Percentiles rank a stretch among this genome's conserved stretches.
Conservation (phyloP, 208 protist species). For the Novymonas esmeraldas region DNA sequence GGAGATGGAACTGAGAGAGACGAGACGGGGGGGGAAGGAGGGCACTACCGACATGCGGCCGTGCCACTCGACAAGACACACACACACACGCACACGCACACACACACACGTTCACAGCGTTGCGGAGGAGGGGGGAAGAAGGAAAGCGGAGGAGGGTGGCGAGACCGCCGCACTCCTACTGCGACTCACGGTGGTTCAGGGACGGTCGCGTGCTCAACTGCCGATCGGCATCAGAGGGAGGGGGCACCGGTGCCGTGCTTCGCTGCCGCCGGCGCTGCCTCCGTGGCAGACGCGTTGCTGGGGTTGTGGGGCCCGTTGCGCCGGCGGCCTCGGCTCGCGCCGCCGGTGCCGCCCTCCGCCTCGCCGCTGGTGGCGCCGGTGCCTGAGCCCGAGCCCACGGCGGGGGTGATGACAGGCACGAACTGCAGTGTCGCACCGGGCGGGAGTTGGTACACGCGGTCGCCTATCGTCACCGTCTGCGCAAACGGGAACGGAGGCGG, state of each 20-base stretch:
- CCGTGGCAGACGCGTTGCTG: background rate
- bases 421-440: slow-evolving; percentile 59
- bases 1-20: background rate
- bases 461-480: slow-evolving; percentile 55
- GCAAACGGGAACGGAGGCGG: slow-evolving; percentile 42
- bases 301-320: background rate
- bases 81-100: background rate
- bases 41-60: background rate
- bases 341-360: background rate
- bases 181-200: background rate
- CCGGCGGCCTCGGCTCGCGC: slow-evolving; percentile 1
- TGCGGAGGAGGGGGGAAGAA: no score
- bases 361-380: no score
- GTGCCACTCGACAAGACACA: background rate
- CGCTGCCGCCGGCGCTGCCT: background rate
- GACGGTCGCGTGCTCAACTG: background rate
- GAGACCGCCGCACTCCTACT: background rate
- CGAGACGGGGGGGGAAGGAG: background rate
- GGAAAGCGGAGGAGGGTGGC: background rate
- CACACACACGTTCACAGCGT: background rate
- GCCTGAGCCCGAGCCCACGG: slow-evolving; percentile 3
- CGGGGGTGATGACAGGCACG: slow-evolving; percentile 57
- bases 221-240: background rate
- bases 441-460: slow-evolving; percentile 59
- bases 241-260: background rate